Evolutionary conservation across 2,329 filamentous ascomycete genomes (phyloP).

Genomic region (Monosporascus sp.): DNA sequence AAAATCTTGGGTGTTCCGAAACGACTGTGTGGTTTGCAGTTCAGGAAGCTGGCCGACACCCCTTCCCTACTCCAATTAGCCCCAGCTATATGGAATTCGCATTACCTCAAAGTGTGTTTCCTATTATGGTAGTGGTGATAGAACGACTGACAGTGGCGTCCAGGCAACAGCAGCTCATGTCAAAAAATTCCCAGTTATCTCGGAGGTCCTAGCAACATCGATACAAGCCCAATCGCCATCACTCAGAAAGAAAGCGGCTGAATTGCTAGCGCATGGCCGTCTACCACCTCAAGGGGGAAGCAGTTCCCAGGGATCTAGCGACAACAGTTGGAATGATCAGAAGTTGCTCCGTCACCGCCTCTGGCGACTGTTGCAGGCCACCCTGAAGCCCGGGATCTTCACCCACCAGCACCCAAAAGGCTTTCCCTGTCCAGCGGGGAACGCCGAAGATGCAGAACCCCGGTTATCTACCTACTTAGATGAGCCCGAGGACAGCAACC

Average conservation of each 20-base stretch:
- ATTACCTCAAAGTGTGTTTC: conserved; percentile 23
- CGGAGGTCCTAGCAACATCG: conserved; percentile 16
- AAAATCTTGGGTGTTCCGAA: conserved; percentile 23
- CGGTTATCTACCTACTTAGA: not conserved
- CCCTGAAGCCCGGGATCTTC: conserved; percentile 11
- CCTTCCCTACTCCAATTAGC: conserved; percentile 25
- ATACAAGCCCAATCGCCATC: conserved; percentile 14
- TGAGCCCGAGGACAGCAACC: not conserved
- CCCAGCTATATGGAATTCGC: conserved; percentile 28
- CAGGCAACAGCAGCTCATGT: conserved; percentile 16
- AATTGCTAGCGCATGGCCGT: conserved; percentile 3
- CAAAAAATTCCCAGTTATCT: conserved; percentile 17
- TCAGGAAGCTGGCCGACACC: conserved; percentile 5
- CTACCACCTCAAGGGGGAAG: not conserved
- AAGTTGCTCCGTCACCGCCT: conserved; percentile 12
- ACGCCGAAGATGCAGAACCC: not conserved
- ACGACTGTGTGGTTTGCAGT: conserved; percentile 8
- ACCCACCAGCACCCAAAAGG: conserved; percentile 6
- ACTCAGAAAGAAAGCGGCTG: conserved; percentile 13
- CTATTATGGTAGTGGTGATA: conserved; percentile 7
- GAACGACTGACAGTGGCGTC: conserved; percentile 7
- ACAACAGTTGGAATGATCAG: not conserved
- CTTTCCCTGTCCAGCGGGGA: not conserved
- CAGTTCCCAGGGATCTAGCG: not conserved
- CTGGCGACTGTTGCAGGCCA: conserved; percentile 18